Base-by-base conservation (phyloP, 2,329 filamentous ascomycete species). In the Chrysoporthe deuterocubensis region DNA sequence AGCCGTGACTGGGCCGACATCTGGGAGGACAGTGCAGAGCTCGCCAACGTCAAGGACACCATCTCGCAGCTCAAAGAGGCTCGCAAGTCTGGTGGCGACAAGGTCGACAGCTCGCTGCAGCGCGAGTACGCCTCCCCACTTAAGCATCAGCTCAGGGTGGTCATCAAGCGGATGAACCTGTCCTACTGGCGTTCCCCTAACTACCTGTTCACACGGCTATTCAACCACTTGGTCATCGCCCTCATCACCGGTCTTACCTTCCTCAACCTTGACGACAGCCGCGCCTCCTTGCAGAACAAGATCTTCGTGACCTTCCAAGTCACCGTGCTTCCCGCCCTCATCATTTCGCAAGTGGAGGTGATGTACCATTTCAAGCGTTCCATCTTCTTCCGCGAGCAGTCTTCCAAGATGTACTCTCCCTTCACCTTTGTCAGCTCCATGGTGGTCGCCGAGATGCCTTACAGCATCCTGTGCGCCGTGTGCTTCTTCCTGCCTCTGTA, bases 241-340 rank as follows among this genome's bases (percentile, higher is more conserved):
- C 75, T 97, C 16, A 81, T 96, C 66, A 93, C 91, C 0, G 94
- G 94, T 72, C 84, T 97, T 14, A 90, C 90, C 44, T 97, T 91
- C 77, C 82, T 96, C 60, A 87, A 93, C 69, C 87, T 97, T 9
- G 89, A 95, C 75, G 80, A 94, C 74, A 93, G 91, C 2, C 87
- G 91, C 11, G 81, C 90, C 1, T 92, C 90, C 1, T 84, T 97
- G 4, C 94, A 97, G 78, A 92, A 96, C 82, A 90, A 90, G 69
- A 87, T 97, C 70, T 97, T 97, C 78, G 88, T 95, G 78, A 92
- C 96, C 77, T 97, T 97, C 86, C 93, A 96, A 77, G 88, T 94
- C 63, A 93, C 92, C 0, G 92, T 97, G 32, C 84, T 97, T 37
- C 93, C 93, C 0, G 92, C 92, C 1, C 83, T 96, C 42, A 93